Conservation (phyloP, 257 asterid species). For the Capsicum chinense region DNA sequence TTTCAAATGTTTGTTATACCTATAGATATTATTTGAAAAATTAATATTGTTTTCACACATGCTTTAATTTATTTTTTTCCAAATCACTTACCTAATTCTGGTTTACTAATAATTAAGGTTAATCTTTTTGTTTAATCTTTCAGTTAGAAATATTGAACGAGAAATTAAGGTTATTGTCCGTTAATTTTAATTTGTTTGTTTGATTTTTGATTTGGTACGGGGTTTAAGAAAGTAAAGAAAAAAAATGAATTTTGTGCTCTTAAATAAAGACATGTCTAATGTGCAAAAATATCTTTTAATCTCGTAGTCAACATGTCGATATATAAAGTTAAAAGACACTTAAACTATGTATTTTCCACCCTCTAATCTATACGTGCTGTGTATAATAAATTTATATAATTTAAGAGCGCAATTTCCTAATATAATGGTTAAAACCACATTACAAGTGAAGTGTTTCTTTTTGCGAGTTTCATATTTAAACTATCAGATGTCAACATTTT, state of each 20-base stretch:
- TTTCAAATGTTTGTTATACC: constrained; percentile 9
- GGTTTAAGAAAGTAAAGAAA: no score
- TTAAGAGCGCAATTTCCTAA: neutral
- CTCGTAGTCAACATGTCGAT: no score
- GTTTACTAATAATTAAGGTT: neutral
- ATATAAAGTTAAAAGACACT: no score
- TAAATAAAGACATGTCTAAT: no score
- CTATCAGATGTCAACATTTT: neutral
- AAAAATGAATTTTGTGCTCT: no score
- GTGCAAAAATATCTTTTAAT: no score
- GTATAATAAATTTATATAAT: neutral
- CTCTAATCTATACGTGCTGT: neutral
- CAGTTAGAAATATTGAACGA: neutral
- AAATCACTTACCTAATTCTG: neutral
- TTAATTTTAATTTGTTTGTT: neutral
- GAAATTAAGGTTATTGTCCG: neutral
- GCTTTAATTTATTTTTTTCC: neutral
- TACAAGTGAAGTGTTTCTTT: neutral
- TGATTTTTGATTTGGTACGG: neutral
- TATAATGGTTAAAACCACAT: neutral
- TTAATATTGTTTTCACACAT: neutral
- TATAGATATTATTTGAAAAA: neutral
- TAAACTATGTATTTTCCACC: neutral
- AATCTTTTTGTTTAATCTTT: neutral
- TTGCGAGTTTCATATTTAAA: neutral